A percentile compares a stretch with the other conserved stretches of the same genome.
phyloP scores from a whole-genome alignment of 208 protist genomes.

The Acanthamoeba royreba region DNA sequence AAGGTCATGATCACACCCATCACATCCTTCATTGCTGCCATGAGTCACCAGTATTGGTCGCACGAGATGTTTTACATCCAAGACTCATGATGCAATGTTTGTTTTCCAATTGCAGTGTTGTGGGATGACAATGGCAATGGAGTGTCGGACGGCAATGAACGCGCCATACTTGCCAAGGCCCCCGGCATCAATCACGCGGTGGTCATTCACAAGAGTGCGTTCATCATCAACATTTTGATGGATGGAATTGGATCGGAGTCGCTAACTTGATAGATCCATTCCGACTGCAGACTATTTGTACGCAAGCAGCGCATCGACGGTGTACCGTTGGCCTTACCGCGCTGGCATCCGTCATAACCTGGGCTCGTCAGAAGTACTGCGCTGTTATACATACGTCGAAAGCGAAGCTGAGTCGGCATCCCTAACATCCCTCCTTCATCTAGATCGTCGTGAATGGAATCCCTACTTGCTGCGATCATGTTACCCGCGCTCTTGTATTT shows the following conservation, averaged over 20 bases:
- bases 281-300: neutral
- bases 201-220: neutral
- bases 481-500: neutral
- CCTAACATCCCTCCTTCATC: neutral
- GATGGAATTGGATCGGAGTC: neutral
- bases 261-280: neutral
- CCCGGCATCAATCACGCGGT: constrained; percentile 12
- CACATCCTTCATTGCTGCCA: neutral
- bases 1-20: too few species aligned
- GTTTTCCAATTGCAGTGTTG: neutral
- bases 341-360: neutral
- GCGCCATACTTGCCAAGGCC: neutral
- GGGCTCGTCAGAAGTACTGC: neutral
- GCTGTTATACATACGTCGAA: neutral
- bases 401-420: neutral
- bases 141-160: neutral
- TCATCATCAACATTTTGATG: neutral
- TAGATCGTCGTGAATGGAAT: neutral
- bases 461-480: neutral
- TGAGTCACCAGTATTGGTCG: neutral
- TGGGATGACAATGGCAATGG: constrained; percentile 34
- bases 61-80: too few species aligned
- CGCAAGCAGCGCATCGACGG: neutral
- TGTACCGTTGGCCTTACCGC: constrained; percentile 22
- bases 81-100: too few species aligned